Conservation (phyloP, 306 rosid species). For the Castanopsis chinensis region DNA sequence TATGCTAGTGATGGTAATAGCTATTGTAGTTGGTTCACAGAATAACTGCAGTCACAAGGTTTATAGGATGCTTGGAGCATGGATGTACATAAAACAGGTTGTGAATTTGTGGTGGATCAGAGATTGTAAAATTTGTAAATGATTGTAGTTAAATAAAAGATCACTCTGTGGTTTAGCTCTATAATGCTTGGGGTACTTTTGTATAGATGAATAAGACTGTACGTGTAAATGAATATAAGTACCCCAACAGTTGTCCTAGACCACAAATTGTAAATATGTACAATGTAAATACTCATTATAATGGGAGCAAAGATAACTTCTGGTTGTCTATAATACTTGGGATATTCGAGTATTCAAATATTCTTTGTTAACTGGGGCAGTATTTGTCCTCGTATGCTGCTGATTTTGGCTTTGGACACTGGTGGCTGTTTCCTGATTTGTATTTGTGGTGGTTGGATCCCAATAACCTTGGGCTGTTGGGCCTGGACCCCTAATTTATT, state of each 20-base stretch:
- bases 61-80: background rate
- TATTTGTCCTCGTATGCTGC: too few relatives aligned
- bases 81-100: background rate
- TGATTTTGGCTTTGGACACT: too few relatives aligned
- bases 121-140: background rate
- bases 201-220: too few relatives aligned
- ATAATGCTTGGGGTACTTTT: too few relatives aligned
- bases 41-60: background rate
- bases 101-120: background rate
- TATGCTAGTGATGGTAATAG: background rate
- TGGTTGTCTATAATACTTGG: background rate
- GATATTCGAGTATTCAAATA: background rate
- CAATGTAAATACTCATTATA: background rate
- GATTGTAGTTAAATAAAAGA: background rate
- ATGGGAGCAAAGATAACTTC: background rate
- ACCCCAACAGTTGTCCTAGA: background rate
- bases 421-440: too few relatives aligned
- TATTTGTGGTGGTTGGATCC: too few relatives aligned
- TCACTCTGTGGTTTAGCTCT: too few relatives aligned
- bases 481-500: too few relatives aligned
- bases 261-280: background rate
- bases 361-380: too few relatives aligned
- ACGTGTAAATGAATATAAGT: background rate
- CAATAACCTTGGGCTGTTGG: too few relatives aligned
- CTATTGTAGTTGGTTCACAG: background rate